These are phyloP conservation scores for Pyracantha coccinea DNA, from an alignment of 331 rosid genomes.

Conservation along the genomic window DNA sequence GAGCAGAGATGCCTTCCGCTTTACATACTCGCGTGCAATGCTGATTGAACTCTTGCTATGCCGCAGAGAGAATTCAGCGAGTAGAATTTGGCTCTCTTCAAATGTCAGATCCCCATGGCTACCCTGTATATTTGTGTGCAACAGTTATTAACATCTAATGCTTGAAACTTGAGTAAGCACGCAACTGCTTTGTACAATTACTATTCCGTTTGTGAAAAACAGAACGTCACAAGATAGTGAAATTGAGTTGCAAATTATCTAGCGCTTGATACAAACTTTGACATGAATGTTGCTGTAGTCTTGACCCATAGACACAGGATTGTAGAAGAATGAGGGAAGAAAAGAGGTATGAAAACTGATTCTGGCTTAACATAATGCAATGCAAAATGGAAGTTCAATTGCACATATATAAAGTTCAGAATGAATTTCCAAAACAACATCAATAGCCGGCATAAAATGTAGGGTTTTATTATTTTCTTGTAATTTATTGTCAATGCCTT, in stretches of 20 bases:
- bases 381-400: not conserved
- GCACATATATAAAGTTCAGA: not conserved
- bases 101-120: slow-evolving; percentile 64
- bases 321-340: too few relatives aligned
- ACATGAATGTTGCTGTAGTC: not conserved
- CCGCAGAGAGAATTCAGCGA: slow-evolving; percentile 80
- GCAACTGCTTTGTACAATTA: too few relatives aligned
- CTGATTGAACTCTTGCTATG: slow-evolving; percentile 61
- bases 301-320: too few relatives aligned
- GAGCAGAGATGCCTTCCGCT: slow-evolving; percentile 36
- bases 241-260: not conserved
- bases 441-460: not conserved
- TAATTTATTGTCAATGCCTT: not conserved
- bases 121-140: slow-evolving; percentile 46
- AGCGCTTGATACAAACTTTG: not conserved
- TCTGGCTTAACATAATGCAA: too few relatives aligned
- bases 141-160: not conserved
- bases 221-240: not conserved
- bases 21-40: slow-evolving; percentile 56
- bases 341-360: too few relatives aligned
- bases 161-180: not conserved
- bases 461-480: not conserved
- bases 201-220: too few relatives aligned
- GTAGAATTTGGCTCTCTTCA: slow-evolving; percentile 67
- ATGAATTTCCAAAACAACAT: not conserved